Conservation (phyloP, 352 stramenopile species). For the Phytopythium oedochilum region DNA sequence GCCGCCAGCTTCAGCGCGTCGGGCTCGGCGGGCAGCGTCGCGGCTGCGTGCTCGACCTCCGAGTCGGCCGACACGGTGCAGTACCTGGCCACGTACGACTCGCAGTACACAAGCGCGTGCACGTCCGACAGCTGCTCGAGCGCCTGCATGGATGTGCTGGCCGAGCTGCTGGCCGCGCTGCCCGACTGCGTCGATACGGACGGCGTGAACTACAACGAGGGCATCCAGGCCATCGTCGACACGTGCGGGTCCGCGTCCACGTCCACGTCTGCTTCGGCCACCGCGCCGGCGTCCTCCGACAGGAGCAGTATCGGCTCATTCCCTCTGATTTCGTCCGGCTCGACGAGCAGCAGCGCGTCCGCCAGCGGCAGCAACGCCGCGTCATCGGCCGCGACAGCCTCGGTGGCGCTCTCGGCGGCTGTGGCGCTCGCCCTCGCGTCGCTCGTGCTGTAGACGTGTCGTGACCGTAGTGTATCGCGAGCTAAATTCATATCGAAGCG, state of each 20-base stretch:
- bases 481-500: no score
- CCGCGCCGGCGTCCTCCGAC: neutral
- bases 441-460: constrained; percentile 1
- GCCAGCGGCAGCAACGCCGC: neutral
- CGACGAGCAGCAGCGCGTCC: neutral
- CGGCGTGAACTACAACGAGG: constrained; percentile 5
- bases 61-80: neutral
- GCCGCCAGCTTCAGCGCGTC: neutral
- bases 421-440: neutral
- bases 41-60: neutral
- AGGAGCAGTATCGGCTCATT: neutral
- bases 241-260: neutral
- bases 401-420: neutral
- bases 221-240: neutral
- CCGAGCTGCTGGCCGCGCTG: neutral
- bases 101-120: neutral
- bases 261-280: neutral
- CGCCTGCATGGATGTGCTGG: neutral
- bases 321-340: neutral
- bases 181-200: constrained; percentile 3
- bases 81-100: constrained; percentile 1
- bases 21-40: neutral
- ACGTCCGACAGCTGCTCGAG: neutral
- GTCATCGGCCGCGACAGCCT: neutral
- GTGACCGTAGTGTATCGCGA: neutral